phyloP scores from a whole-genome alignment of 1,139 yeast genomes.

The Candida sp. region DNA sequence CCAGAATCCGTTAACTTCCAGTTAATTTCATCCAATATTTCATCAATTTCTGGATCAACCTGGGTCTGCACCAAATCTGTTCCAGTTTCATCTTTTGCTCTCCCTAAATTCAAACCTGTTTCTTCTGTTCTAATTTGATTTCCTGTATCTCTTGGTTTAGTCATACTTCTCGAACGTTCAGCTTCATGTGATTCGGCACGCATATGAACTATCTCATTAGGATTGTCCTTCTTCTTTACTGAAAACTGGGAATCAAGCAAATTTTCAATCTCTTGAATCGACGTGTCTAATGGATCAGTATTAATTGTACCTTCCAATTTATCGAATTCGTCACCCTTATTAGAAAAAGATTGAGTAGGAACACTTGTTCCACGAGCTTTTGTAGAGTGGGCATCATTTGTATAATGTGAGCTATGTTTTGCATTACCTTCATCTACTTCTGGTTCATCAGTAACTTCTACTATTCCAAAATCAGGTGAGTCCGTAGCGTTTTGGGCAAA shows the following conservation, averaged over 20 bases:
- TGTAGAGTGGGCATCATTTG: background rate
- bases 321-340: background rate
- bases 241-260: slow-evolving; percentile 35
- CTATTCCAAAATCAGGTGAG: slow-evolving; percentile 37
- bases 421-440: slow-evolving; percentile 17
- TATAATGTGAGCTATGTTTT: slow-evolving; percentile 1
- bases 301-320: slow-evolving; percentile 7
- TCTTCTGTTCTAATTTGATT: background rate
- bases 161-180: background rate
- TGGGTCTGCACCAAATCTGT: slow-evolving; percentile 15
- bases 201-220: background rate
- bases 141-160: background rate
- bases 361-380: background rate
- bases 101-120: slow-evolving; percentile 19
- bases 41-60: slow-evolving; percentile 53
- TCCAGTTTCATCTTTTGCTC: slow-evolving; percentile 7
- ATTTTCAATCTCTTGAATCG: slow-evolving; percentile 43
- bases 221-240: background rate
- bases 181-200: background rate
- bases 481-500: background rate
- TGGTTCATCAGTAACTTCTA: slow-evolving; percentile 32
- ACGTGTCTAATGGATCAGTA: slow-evolving; percentile 15
- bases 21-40: slow-evolving; percentile 67
- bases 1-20: slow-evolving; percentile 72
- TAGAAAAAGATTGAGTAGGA: background rate